These are phyloP conservation scores for Chytriomyces sp. DNA, from an alignment of 192 early-diverging fungal species.

Conservation along the genomic window DNA sequence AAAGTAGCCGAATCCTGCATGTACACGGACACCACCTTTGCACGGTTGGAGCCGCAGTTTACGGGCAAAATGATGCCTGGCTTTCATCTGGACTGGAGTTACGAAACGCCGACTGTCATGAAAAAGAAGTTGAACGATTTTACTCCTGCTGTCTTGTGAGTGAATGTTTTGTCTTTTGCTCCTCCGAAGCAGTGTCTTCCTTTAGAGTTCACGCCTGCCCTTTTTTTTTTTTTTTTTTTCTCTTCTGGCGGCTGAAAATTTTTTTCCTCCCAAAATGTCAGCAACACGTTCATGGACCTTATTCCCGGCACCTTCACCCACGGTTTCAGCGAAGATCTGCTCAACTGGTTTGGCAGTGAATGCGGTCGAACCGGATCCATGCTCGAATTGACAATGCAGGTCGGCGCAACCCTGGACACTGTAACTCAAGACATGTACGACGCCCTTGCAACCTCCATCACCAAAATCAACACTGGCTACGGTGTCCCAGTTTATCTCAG, in stretches of 20 bases:
- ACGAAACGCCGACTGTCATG: not conserved
- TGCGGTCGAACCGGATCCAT: conserved; percentile 37
- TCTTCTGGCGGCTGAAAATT: not conserved
- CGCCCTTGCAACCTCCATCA: conserved; percentile 26
- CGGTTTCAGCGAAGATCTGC: not conserved
- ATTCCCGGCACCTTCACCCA: not conserved
- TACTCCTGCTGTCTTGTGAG: conserved; percentile 38
- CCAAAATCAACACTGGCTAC: conserved; percentile 31
- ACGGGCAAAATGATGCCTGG: not conserved
- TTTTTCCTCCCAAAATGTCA: not conserved
- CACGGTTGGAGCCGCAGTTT: not conserved
- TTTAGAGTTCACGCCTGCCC: not conserved
- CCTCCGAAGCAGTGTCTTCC: too few species aligned
- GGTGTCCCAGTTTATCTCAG: conserved; percentile 47
- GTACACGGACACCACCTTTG: conserved; percentile 1
- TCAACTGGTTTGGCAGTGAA: conserved; percentile 45
- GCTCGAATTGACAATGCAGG: conserved; percentile 43
- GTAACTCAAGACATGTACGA: conserved; percentile 29
- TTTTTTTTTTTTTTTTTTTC: not conserved
- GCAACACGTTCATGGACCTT: conserved; percentile 40
- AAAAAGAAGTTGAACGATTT: not conserved
- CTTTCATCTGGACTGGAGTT: not conserved
- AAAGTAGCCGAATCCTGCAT: not conserved
- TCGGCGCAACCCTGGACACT: conserved; percentile 21
- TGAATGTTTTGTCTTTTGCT: not conserved